A percentile compares a stretch with the other conserved stretches of the same genome.
Conservation (phyloP, 1,284 basidiomycete genomes). For the Chalciporus sp. region DNA sequence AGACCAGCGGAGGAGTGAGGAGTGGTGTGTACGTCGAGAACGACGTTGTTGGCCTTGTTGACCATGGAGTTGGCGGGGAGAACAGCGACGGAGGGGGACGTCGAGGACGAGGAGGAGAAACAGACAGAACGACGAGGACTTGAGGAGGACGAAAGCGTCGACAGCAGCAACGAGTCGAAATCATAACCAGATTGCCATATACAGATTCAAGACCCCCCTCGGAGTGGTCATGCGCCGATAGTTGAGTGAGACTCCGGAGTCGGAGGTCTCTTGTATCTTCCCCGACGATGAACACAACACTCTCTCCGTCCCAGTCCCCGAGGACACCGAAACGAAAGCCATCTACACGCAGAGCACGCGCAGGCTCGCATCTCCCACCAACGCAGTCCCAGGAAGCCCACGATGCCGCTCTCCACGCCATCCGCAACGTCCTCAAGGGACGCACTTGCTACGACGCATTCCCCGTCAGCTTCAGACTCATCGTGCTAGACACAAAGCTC, state of each 20-base stretch:
- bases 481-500: conserved; percentile 93
- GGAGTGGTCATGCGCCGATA: conserved; percentile 11
- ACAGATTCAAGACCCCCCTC: conserved; percentile 21
- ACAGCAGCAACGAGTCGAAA: conserved; percentile 13
- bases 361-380: conserved; percentile 61
- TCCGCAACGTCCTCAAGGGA: conserved; percentile 83
- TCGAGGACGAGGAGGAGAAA: not conserved
- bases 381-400: conserved; percentile 62
- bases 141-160: not conserved
- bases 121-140: not conserved
- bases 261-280: not conserved
- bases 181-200: conserved; percentile 18
- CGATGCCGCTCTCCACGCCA: conserved; percentile 73
- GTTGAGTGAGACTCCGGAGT: not conserved
- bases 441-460: conserved; percentile 94
- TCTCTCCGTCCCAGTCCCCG: conserved; percentile 35
- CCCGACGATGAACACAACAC: conserved; percentile 42
- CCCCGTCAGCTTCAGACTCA: conserved; percentile 93
- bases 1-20: conserved; percentile 28
- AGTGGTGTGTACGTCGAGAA: not conserved
- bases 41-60: not conserved
- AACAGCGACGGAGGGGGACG: not conserved
- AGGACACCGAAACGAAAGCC: conserved; percentile 38
- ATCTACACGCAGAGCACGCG: conserved; percentile 52
- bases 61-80: not conserved